Evolutionary conservation across 768 basidiomycete genomes (phyloP).

Genomic region (Leccinum incarnatum): DNA sequence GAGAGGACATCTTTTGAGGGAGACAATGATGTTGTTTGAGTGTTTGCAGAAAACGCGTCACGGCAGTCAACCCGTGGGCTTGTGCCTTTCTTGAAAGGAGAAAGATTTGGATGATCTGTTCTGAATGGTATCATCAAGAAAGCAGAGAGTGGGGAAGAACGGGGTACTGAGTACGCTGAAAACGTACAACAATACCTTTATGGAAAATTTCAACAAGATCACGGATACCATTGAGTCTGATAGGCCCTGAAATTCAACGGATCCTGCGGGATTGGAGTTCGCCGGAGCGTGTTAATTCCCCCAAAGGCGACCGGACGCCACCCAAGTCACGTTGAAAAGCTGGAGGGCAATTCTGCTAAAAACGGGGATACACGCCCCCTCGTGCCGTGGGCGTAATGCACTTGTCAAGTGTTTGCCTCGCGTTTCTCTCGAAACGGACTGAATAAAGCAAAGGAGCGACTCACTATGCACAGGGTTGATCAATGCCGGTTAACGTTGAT

Average conservation of each 20-base stretch:
- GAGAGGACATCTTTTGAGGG: neutral
- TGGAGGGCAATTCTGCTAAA: neutral
- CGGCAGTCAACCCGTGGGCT: conserved; percentile 22
- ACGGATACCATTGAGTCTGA: neutral
- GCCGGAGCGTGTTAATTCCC: neutral
- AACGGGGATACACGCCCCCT: conserved; percentile 1
- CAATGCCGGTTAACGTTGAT: neutral
- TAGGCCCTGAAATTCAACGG: neutral
- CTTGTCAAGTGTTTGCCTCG: neutral
- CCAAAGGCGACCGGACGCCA: neutral
- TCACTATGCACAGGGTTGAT: neutral
- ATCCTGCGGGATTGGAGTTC: neutral
- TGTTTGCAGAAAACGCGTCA: conserved; percentile 13
- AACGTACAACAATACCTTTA: conserved; percentile 1
- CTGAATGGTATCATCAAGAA: conserved; percentile 15
- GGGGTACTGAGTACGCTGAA: neutral
- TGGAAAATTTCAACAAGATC: neutral
- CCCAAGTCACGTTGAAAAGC: too few relatives aligned
- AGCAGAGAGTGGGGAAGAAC: conserved; percentile 3
- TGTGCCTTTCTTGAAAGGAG: conserved; percentile 18
- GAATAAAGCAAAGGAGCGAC: conserved; percentile 1
- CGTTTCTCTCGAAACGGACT: neutral
- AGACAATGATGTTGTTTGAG: neutral
- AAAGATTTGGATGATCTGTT: conserved; percentile 10
- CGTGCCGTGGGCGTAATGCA: conserved; percentile 1